Evolutionary conservation across 495 filamentous ascomycete genomes (phyloP).

Genomic region (Aspergillus cavernicola): DNA sequence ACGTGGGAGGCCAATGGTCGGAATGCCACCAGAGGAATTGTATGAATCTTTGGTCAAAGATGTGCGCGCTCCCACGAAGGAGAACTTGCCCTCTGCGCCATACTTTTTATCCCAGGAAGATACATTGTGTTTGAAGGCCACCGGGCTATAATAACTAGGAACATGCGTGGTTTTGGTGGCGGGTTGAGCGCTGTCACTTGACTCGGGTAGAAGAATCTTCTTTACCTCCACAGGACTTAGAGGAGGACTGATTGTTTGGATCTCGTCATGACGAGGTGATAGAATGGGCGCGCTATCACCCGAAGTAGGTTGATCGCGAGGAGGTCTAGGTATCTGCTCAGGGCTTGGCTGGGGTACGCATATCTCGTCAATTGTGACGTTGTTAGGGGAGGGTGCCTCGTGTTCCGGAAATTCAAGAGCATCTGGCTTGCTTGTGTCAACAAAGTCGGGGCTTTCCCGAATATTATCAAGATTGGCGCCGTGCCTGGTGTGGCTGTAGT

Average conservation of each 20-base stretch:
- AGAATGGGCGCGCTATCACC: background rate
- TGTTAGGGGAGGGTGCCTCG: background rate
- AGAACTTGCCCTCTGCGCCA: slow-evolving; percentile 46
- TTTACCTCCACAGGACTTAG: slow-evolving; percentile 48
- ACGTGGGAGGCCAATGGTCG: slow-evolving; percentile 40
- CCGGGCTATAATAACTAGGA: slow-evolving; percentile 46
- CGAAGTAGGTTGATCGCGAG: slow-evolving; percentile 6
- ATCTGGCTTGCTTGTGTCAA: slow-evolving; percentile 11
- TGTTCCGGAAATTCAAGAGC: background rate
- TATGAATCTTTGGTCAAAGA: slow-evolving; percentile 4
- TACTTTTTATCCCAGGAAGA: slow-evolving; percentile 50
- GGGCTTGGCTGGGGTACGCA: background rate
- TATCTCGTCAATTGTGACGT: slow-evolving; percentile 1
- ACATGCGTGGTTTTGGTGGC: slow-evolving; percentile 8
- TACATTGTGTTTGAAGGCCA: slow-evolving; percentile 44
- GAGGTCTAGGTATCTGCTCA: background rate
- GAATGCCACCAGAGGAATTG: slow-evolving; percentile 29
- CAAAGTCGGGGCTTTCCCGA: slow-evolving; percentile 14
- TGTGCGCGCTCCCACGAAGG: slow-evolving; percentile 29
- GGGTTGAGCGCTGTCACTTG: slow-evolving; percentile 10
- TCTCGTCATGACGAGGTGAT: slow-evolving; percentile 20
- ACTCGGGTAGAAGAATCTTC: slow-evolving; percentile 41
- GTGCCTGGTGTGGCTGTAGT: slow-evolving; percentile 33
- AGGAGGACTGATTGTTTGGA: slow-evolving; percentile 45
- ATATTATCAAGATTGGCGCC: slow-evolving; percentile 9